Base-by-base conservation (phyloP, 2,329 filamentous ascomycete species). In the Metarhizium brunneum region DNA sequence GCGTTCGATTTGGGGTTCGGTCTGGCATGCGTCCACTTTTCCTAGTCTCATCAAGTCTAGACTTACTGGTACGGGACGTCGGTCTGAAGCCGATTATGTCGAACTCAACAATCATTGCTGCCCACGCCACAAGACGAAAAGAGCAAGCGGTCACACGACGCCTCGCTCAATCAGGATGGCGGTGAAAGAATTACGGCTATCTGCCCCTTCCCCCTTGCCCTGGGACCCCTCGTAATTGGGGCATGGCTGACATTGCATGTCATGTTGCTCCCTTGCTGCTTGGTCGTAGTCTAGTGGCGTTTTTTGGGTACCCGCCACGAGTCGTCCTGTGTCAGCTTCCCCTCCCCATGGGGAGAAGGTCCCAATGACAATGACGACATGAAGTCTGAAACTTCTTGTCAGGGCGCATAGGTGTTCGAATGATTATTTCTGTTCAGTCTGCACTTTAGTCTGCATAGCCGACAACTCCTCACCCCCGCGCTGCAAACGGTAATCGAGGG, bases 61-160 rank as follows among this genome's bases (percentile, higher is more conserved):
- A 43, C 40, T 43, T 43, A 6, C 35, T 36, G 8, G 13, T 43
- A 14, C 16, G 40, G 11, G 11, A 43, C 18, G 10, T 43, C 40
- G 40, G 11, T 47, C 43, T 47, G 43, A 47, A 47, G 43, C n/a
- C 43, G 18, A 47, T 20, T 47, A 29, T 48, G 30, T 6, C 14
- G 11, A 29, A 48, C 45, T 48, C 45, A 48, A 48, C 45, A 48
- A 48, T 48, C 25, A 30, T 11, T 48, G n/a, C n/a, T 25, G 10
- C 18, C 45, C 45, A 1, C 32, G 35, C 18, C 35, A 47, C 40
- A 29, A 6, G 30, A 32, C 54, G 40, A 50, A 25, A 55, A 47
- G 18, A 42, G 54, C 30, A 55, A 49, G 54, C 49, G 43, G 49
- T 55, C 54, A 55, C 49, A 25, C 35, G 50, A 32, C 47, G 35